phyloP scores from a whole-genome alignment of 306 rosid species.

The Ammopiptanthus mongolicus region DNA sequence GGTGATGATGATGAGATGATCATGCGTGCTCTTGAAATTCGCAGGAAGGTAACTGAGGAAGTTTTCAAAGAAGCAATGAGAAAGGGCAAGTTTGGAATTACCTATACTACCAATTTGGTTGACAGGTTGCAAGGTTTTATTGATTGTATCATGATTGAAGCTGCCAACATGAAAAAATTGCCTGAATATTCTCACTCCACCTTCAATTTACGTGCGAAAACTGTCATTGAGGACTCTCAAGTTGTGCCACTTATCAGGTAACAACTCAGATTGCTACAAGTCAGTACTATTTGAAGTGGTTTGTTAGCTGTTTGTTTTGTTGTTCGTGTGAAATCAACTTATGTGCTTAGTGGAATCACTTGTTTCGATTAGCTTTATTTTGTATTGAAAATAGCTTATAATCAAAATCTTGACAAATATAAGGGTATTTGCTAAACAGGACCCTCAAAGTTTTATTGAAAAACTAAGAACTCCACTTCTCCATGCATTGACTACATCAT shows the following conservation, averaged over 20 bases:
- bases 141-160: constrained; percentile 80
- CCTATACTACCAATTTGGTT: constrained; percentile 54
- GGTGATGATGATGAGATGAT: constrained; percentile 33
- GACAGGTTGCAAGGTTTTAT: constrained; percentile 46
- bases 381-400: background rate
- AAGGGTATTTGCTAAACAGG: too few species aligned
- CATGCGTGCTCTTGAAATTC: constrained; percentile 77
- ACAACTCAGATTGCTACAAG: background rate
- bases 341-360: background rate
- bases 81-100: constrained; percentile 82
- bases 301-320: constrained; percentile 26
- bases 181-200: constrained; percentile 56
- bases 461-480: too few species aligned
- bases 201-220: constrained; percentile 77
- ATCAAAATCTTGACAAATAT: background rate
- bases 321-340: background rate
- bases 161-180: constrained; percentile 64
- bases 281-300: background rate
- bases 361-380: background rate
- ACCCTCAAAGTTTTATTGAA: too few species aligned
- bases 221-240: constrained; percentile 60
- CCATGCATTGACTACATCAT: too few species aligned
- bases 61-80: constrained; percentile 71
- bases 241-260: constrained; percentile 86
- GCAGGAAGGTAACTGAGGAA: constrained; percentile 76